Base-by-base conservation (phyloP, 2,329 filamentous ascomycete genomes). In the Metarhizium humberi region DNA sequence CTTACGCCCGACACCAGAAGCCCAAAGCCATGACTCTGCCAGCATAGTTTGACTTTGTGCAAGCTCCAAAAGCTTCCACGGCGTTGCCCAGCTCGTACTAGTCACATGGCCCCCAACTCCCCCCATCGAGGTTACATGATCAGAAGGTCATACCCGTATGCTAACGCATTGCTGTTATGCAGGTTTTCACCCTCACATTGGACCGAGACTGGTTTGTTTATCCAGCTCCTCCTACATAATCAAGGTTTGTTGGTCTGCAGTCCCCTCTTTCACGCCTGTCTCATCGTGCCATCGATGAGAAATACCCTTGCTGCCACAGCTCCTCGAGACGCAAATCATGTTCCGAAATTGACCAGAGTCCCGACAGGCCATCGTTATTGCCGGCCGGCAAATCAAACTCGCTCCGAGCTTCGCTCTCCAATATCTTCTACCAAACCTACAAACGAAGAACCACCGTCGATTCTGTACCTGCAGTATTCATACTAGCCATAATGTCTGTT, bases 401-500 rank as follows among this genome's bases (percentile, higher is more conserved):
- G 6, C 7, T 11, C n/a, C 18, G 14, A 42, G 14, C 18, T 20
- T 20, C 3, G 8, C 42, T 10, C 6, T 10, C 18, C 18, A 20
- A 45, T 20, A 45, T 45, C 42, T 10, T 20, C 3, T 20, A 18
- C 42, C n/a, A 45, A 18, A 7, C 7, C 42, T 11, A 6, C 16
- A 43, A 16, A 16, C 42, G 42, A 20, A 45, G n/a, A 45, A 20
- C 6, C 18, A 45, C 42, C 16, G 2, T 34, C 25, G 25, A 16
- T 30, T 20, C 32, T 29, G 14, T 29, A 25, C 51, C 55, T 20
- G 66, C 71, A 48, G 25, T 4, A 30, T 8, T 6, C 25, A 48
- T 20, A 11, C 8, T n/a, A 52, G 20, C 18, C 45, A 70, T 62
- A 62, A 91, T 92, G 87, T 85, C 90, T 62, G 83, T 85, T 69